Conservation (phyloP, 2,329 filamentous ascomycete genomes). For the Onygenales sp. region DNA sequence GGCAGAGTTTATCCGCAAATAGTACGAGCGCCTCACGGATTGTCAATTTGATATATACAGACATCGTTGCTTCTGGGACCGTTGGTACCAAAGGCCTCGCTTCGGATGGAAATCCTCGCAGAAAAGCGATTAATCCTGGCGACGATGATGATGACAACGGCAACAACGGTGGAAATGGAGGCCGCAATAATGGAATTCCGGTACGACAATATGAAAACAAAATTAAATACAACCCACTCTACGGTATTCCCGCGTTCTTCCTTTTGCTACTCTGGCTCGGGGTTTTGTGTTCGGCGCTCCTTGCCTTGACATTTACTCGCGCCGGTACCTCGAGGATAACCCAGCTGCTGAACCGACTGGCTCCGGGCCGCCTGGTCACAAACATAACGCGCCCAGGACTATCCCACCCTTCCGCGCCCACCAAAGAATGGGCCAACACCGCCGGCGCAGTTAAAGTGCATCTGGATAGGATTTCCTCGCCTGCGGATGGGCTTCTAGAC, state of each 20-base stretch:
- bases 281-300: background rate
- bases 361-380: background rate
- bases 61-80: conserved; percentile 26
- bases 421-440: background rate
- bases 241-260: conserved; percentile 20
- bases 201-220: conserved; percentile 11
- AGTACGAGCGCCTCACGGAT: conserved; percentile 18
- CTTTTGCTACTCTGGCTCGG: conserved; percentile 1
- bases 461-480: too few species aligned
- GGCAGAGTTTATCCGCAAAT: conserved; percentile 1
- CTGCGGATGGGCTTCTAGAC: too few species aligned
- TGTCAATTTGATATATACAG: conserved; percentile 33
- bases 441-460: background rate
- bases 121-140: background rate
- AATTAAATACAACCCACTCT: conserved; percentile 20
- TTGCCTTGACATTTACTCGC: background rate
- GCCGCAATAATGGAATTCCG: conserved; percentile 1
- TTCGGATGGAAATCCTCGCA: background rate
- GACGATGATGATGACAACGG: background rate
- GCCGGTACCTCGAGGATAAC: background rate
- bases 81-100: conserved; percentile 21
- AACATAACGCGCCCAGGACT: background rate
- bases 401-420: background rate
- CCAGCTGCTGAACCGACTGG: background rate
- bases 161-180: background rate